Evolutionary conservation across 345 rosid species (phyloP).

Genomic region (Trapa bicornis): DNA sequence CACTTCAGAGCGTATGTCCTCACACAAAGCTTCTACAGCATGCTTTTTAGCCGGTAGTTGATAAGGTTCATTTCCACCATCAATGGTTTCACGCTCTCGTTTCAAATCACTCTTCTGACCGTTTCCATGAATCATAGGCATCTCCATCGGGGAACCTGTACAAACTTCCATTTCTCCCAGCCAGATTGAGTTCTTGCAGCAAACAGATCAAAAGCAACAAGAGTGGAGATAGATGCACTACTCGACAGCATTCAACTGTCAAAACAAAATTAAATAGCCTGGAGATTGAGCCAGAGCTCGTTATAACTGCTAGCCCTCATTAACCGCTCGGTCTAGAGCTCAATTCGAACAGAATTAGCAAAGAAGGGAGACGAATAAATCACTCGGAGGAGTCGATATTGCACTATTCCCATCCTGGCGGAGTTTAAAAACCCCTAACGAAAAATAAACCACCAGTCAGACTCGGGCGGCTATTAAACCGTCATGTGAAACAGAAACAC

Average conservation of each 20-base stretch:
- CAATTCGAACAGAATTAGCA: not conserved
- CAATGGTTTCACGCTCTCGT: slow-evolving; percentile 24
- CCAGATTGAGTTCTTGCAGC: slow-evolving; percentile 4
- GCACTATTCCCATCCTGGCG: not conserved
- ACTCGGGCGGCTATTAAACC: not conserved
- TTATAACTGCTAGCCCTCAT: not conserved
- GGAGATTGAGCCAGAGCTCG: not conserved
- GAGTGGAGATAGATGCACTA: not conserved
- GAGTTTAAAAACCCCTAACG: not conserved
- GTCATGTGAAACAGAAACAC: not conserved
- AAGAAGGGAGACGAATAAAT: not conserved
- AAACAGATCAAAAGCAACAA: slow-evolving; percentile 1
- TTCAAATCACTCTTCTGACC: slow-evolving; percentile 30
- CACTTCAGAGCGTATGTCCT: slow-evolving; percentile 74
- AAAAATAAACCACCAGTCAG: not conserved
- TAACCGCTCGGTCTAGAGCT: not conserved
- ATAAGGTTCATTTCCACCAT: slow-evolving; percentile 20
- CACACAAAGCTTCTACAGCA: slow-evolving; percentile 54
- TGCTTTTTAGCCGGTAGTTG: slow-evolving; percentile 39
- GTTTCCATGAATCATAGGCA: slow-evolving; percentile 13
- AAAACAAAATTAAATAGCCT: not conserved
- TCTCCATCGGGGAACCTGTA: slow-evolving; percentile 23
- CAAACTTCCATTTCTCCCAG: slow-evolving; percentile 54
- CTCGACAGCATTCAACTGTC: slow-evolving; percentile 8
- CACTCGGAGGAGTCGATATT: not conserved